Base-by-base conservation (phyloP, 1,284 basidiomycete species). In the Rhodotorula sp. region DNA sequence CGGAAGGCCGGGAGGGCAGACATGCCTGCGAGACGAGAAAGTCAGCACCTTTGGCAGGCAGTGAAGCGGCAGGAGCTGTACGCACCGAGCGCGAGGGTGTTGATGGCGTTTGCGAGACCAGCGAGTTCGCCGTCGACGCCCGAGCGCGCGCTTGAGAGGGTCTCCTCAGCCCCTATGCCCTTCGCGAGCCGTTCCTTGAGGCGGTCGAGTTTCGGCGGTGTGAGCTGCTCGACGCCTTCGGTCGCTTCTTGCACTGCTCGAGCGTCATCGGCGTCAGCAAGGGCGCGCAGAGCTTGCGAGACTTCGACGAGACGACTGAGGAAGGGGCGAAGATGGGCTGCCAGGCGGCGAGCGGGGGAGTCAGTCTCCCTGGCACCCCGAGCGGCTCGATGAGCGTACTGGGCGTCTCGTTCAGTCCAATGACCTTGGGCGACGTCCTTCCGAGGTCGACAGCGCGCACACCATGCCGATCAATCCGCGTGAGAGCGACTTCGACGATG, bases 101-200 rank as follows among this genome's bases (percentile, higher is more conserved):
- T 91, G 54, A 91, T 85, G 70, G 87, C 80, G 77, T 91, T 91
- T 49, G 87, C 84, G 77, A 92, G 88, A 60, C 85, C 82, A 57
- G 90, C 85, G 17, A 86, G 85, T 24, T 85, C 79, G 6, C 22
- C 32, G 29, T 65, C 64, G 7, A 24, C 87, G 86, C 76, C 88
- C 83, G n/a, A 34, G 7, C 49, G 58, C 36, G 49, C 52, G 24
- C 63, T 70, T 64, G 61, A 79, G n/a, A 79, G 76, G 44, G 77
- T 78, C 34, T 72, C 73, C 7, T 79, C 79, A 8, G 62, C 56
- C 0, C 74, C 79, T 3, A 78, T 73, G 0, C 80, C 79, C 17
- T 68, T 68, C 77, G 87, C 85, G 46, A 91, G 78, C 70, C 91
- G 86, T 72, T 79, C 78, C 67, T 79, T 80, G 24, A 89, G 85